These are phyloP conservation scores for Scalesia atractyloides DNA, from an alignment of 129 eudicot species.

Conservation along the genomic window DNA sequence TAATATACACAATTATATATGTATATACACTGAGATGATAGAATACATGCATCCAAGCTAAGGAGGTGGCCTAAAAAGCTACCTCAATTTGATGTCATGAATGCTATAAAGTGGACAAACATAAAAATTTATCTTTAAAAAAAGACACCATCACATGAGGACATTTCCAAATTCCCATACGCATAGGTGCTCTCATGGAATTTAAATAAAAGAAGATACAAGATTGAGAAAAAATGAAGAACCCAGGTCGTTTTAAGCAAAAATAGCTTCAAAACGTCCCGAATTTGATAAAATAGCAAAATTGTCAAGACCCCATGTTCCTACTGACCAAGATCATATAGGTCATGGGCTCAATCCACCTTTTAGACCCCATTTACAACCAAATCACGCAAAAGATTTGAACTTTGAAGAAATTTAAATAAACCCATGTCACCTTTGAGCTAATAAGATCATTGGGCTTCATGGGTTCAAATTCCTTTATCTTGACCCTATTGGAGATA, in stretches of 20 bases:
- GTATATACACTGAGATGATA: conserved; percentile 1
- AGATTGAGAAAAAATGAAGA: conserved; percentile 8
- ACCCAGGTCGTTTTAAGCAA: conserved; percentile 27
- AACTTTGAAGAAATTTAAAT: conserved; percentile 14
- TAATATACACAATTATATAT: background rate
- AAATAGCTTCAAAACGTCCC: conserved; percentile 25
- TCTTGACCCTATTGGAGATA: conserved; percentile 29
- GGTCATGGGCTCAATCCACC: conserved; percentile 21
- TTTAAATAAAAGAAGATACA: conserved; percentile 9
- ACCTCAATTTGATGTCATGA: conserved; percentile 38
- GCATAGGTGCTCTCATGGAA: conserved; percentile 31
- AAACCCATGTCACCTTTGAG: conserved; percentile 22
- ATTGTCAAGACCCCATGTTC: conserved; percentile 29
- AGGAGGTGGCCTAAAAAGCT: conserved; percentile 42
- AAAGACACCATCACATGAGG: conserved; percentile 37
- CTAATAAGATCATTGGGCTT: conserved; percentile 15
- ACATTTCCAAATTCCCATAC: conserved; percentile 37
- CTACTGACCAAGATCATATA: conserved; percentile 31
- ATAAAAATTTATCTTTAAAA: conserved; percentile 12
- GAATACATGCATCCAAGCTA: conserved; percentile 35
- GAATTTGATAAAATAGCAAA: conserved; percentile 9
- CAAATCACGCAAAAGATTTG: conserved; percentile 23
- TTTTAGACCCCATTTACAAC: conserved; percentile 10
- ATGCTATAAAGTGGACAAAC: conserved; percentile 38
- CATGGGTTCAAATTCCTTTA: conserved; percentile 20